Evolutionary conservation across 164 flowering plant species (phyloP), one percentile per base, ranked within the genome.

Genomic region (Aristolochia contorta): DNA sequence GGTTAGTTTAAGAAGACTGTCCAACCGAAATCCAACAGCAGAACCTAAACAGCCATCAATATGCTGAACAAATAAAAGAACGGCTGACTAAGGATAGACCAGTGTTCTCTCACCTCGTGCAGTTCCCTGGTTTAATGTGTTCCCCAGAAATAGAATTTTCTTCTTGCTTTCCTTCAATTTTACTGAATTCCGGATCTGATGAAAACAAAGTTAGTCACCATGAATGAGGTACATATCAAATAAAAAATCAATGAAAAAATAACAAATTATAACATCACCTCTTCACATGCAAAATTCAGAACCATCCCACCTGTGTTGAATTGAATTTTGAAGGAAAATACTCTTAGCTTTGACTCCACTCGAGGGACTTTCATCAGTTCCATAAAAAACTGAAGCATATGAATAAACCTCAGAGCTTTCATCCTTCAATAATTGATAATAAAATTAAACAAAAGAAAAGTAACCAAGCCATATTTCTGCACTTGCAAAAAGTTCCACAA

Each of bases 351-450:
- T 23, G 96, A 89, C 69, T 89, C 96, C 65, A 87, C 93, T 22
- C 98, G 81, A 48, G 98, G 98, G 57, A 89, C 95, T 82, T 84
- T 91, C 98, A 89, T 91, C 71, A 89, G 71, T 83, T 91, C 96
- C 84, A 89, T 41, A 75, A 89, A 91, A 68, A 72, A 89, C 98
- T 91, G 74, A 65, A 76, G 73, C 50, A 58, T 12, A 43, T 4
- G 32, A 54, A 54, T 2, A 54, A 54, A 54, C 23, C 12, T n/a
- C 18, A 43, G 24, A 24, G 0, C 12, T 37, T 16, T 23, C 43
- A 58, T 18, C 18, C 16, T 20, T 13, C 2, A 21, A 4, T 43
- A 19, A 41, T 33, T 37, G 22, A 58, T 20, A 58, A 58, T n/a
- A 32, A n/a, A 24, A 16, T 37, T 14, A 32, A 5, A 56, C 2